Percentiles rank a stretch among this genome's conserved stretches.
These are phyloP conservation scores for Rhynchospora breviuscula DNA, from an alignment of 176 grass and related monocot genomes.

Conservation along the genomic window DNA sequence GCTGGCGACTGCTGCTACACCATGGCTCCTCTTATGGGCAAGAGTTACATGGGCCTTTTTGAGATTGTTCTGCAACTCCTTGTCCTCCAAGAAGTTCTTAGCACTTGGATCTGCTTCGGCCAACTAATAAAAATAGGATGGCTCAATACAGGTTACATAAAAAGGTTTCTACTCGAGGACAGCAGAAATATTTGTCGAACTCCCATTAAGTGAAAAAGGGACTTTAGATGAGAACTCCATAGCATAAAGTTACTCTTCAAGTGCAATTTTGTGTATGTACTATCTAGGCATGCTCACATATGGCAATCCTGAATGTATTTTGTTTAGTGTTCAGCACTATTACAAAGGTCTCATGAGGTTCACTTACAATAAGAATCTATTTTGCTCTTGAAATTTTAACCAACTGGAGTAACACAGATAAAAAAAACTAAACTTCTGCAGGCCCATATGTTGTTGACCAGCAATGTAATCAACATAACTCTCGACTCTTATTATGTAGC, in stretches of 20 bases:
- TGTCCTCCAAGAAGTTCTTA: conserved; percentile 39
- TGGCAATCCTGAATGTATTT: background rate
- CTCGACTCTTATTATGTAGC: background rate
- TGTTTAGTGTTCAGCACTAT: background rate
- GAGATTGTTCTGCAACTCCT: conserved; percentile 51
- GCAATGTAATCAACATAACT: background rate
- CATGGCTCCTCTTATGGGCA: conserved; percentile 86
- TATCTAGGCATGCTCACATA: background rate
- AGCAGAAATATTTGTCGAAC: background rate
- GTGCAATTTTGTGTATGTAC: background rate
- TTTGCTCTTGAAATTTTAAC: background rate
- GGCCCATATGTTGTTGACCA: background rate
- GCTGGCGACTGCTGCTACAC: conserved; percentile 68
- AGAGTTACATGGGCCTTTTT: conserved; percentile 77
- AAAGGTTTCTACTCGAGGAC: background rate
- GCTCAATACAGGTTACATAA: background rate
- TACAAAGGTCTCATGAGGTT: background rate
- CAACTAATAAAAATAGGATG: conserved; percentile 37
- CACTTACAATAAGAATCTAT: background rate
- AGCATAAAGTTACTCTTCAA: background rate
- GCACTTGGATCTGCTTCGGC: conserved; percentile 34
- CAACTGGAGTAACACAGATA: no score
- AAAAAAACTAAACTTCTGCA: background rate
- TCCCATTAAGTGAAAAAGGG: background rate
- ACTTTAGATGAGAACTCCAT: background rate